phyloP scores from a whole-genome alignment of 352 stramenopile species.

The Globisporangium echinulatum region DNA sequence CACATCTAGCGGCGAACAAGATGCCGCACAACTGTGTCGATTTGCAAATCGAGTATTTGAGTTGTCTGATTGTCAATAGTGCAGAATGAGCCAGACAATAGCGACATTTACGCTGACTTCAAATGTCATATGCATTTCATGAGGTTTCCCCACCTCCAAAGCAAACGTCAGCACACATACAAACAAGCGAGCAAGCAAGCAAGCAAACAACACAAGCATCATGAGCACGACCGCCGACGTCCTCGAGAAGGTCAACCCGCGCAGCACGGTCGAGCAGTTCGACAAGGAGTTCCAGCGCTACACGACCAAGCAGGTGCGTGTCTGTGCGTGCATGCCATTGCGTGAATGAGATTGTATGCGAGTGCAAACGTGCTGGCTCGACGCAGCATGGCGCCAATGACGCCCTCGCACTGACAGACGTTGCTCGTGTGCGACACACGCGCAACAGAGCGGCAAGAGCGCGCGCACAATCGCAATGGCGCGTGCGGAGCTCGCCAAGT shows the following conservation, averaged over 20 bases:
- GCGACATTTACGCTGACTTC: too few species aligned
- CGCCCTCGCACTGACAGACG: neutral
- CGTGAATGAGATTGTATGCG: too few species aligned
- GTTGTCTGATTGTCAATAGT: too few species aligned
- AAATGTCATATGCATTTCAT: too few species aligned
- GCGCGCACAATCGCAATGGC: constrained; percentile 70
- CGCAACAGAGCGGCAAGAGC: constrained; percentile 44
- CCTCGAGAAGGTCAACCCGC: constrained; percentile 16
- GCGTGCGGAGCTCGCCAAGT: constrained; percentile 75
- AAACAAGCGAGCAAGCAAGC: too few species aligned
- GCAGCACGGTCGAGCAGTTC: constrained; percentile 57
- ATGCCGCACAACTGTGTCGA: too few species aligned
- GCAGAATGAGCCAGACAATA: too few species aligned
- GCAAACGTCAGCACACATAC: too few species aligned
- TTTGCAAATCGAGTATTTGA: too few species aligned
- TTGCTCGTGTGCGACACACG: neutral
- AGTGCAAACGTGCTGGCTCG: too few species aligned
- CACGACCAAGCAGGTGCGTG: constrained; percentile 68
- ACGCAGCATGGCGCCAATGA: neutral
- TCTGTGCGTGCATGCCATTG: neutral
- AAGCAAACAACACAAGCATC: neutral
- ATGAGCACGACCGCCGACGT: constrained; percentile 8
- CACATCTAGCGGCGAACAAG: too few species aligned
- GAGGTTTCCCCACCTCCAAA: too few species aligned
- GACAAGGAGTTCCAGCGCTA: constrained; percentile 85